A percentile compares a stretch with the other conserved stretches of the same genome.
Evolutionary conservation across 2,329 filamentous ascomycete species (phyloP).

Genomic region (Scytalidium sp.): DNA sequence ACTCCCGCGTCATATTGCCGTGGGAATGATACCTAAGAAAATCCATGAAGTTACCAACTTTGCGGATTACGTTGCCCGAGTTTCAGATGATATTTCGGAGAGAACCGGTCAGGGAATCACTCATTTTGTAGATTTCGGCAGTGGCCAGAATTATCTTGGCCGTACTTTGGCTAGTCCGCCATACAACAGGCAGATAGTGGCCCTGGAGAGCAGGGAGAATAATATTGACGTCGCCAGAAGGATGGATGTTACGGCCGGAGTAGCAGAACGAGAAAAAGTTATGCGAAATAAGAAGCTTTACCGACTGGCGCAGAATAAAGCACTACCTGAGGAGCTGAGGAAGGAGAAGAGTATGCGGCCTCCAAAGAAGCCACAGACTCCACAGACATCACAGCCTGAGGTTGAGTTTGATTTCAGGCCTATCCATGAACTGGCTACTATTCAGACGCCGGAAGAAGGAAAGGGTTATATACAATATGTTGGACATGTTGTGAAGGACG

Average conservation of each 20-base stretch:
- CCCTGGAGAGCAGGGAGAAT: slow-evolving; percentile 81
- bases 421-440: slow-evolving; percentile 44
- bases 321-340: slow-evolving; percentile 38
- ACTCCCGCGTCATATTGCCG: slow-evolving; percentile 68
- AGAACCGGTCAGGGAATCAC: slow-evolving; percentile 62
- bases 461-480: slow-evolving; percentile 75
- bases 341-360: slow-evolving; percentile 37
- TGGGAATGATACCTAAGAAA: slow-evolving; percentile 97
- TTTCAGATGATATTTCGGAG: slow-evolving; percentile 55
- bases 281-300: slow-evolving; percentile 83
- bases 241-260: slow-evolving; percentile 78
- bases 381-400: slow-evolving; percentile 10
- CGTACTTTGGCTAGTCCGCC: slow-evolving; percentile 80
- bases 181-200: slow-evolving; percentile 83
- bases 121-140: slow-evolving; percentile 93
- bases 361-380: slow-evolving; percentile 27
- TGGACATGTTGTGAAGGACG: slow-evolving; percentile 69
- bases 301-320: slow-evolving; percentile 32
- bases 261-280: slow-evolving; percentile 70
- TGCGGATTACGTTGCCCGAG: slow-evolving; percentile 72
- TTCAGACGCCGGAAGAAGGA: slow-evolving; percentile 56
- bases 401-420: slow-evolving; percentile 47
- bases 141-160: slow-evolving; percentile 94
- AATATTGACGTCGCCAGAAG: slow-evolving; percentile 84
- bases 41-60: slow-evolving; percentile 91